Percentiles rank a stretch among this genome's conserved stretches.
phyloP scores from a whole-genome alignment of 176 grass and related monocot species.

The Cenchrus fungigraminus region DNA sequence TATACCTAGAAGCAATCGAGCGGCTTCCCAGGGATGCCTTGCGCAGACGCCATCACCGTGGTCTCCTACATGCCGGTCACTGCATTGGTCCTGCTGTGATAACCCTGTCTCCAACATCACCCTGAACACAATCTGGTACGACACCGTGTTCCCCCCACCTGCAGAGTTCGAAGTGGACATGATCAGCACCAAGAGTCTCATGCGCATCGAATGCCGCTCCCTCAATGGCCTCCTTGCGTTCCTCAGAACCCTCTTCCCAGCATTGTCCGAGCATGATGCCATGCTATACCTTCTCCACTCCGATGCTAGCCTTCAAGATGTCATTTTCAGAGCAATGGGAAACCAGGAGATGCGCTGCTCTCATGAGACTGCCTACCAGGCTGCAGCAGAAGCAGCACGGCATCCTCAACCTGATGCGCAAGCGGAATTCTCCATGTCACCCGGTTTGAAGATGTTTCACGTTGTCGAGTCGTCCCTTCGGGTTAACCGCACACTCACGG shows the following conservation, averaged over 20 bases:
- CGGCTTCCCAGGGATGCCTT: background rate
- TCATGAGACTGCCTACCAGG: conserved; percentile 7
- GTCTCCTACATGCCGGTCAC: background rate
- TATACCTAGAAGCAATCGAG: conserved; percentile 3
- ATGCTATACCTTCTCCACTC: background rate
- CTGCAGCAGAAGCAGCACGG: conserved; percentile 4
- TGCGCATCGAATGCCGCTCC: background rate
- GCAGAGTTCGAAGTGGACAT: background rate
- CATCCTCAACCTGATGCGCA: conserved; percentile 20
- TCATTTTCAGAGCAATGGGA: conserved; percentile 14
- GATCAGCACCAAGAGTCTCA: conserved; percentile 4
- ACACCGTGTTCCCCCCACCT: background rate
- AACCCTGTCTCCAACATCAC: conserved; percentile 28
- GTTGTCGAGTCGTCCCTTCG: background rate
- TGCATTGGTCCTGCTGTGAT: conserved; percentile 9
- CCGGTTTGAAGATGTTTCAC: background rate
- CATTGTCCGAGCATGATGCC: conserved; percentile 17
- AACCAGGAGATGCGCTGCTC: background rate
- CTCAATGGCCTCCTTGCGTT: conserved; percentile 14
- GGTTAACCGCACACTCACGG: background rate
- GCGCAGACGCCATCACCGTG: background rate
- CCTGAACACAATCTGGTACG: conserved; percentile 30
- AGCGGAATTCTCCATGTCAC: background rate
- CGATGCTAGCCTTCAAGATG: background rate
- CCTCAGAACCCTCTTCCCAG: background rate